A percentile compares a stretch with the other conserved stretches of the same genome.
Evolutionary conservation across 1,139 yeast genomes (phyloP).

Genomic region (Magnusiomyces fungicola): DNA sequence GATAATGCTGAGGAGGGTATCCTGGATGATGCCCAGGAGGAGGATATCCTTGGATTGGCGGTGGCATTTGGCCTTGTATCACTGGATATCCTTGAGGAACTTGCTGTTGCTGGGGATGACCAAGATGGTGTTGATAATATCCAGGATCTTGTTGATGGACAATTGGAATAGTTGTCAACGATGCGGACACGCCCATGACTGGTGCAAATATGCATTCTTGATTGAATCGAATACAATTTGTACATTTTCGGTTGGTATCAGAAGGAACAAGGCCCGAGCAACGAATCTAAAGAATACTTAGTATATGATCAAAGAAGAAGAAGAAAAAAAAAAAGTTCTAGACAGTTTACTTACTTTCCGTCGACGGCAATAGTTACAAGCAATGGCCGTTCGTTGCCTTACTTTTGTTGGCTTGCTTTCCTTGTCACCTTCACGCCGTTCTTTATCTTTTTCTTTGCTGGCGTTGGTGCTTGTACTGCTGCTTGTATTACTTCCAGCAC

Average conservation of each 20-base stretch:
- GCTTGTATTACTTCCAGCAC: too few relatives aligned
- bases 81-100: conserved; percentile 1
- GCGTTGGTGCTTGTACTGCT: too few relatives aligned
- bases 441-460: not conserved
- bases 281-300: conserved; percentile 22
- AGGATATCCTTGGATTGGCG: conserved; percentile 2
- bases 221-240: conserved; percentile 30
- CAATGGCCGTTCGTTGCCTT: conserved; percentile 29
- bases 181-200: conserved; percentile 29
- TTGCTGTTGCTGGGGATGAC: conserved; percentile 6
- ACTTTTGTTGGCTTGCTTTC: conserved; percentile 12
- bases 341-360: conserved; percentile 20
- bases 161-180: conserved; percentile 19
- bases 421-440: too few relatives aligned
- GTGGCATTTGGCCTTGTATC: not conserved
- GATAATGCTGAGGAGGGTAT: conserved; percentile 10
- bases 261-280: conserved; percentile 31
- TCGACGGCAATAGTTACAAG: conserved; percentile 30
- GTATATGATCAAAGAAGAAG: not conserved
- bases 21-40: conserved; percentile 5
- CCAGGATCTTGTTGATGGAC: conserved; percentile 7
- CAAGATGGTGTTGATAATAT: conserved; percentile 7
- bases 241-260: conserved; percentile 24
- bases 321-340: not conserved
- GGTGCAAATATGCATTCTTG: conserved; percentile 34